Base-by-base conservation (phyloP, 306 rosid genomes). In the Cucumis cinereus region DNA sequence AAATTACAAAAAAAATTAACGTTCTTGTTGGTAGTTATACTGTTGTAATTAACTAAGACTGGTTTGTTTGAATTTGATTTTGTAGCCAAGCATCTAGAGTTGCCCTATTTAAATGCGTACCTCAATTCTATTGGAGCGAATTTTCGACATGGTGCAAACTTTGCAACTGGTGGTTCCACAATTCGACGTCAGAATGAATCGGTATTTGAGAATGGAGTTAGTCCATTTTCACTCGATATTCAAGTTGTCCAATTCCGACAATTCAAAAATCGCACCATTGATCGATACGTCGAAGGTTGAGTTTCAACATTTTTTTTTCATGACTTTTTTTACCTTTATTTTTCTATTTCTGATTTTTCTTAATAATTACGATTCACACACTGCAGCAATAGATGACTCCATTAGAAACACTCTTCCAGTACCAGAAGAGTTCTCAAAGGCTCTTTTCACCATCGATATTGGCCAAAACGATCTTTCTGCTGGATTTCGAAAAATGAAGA, bases 401-500 rank as follows among this genome's bases (percentile, higher is more conserved):
- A 73, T 52, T 10, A 62, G 19, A 78, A 77, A 6, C 52, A 78
- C 77, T 11, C 87, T 87, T 55, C 96, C 98, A 0, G 76, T 77
- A 64, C 85, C 87, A 14, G 86, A 89, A 82, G 97, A 93, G 5
- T 89, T 88, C 80, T 77, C 87, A 6, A 88, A 84, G 78, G 90
- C 97, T 62, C 85, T 93, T 40, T 91, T 87, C 81, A 88, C 87
- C 10, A 58, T 93, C 13, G 98, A 93, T 63, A 88, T 89, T 53
- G 98, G 97, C 13, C 98, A 93, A 70, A 93, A 93, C 83, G 97
- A 91, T 78, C 30, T 93, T n/a, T 85, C 88, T 20, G 90, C 88
- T 22, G 87, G 83, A 30, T 26, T 88, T 73, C 62, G 82, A 57
- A 81, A 74, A 41, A 69, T 77, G 77, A 88, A 80, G 14, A 64